Evolutionary conservation across 140 eudicot genomes (phyloP).

Genomic region (Oenanthe javanica): DNA sequence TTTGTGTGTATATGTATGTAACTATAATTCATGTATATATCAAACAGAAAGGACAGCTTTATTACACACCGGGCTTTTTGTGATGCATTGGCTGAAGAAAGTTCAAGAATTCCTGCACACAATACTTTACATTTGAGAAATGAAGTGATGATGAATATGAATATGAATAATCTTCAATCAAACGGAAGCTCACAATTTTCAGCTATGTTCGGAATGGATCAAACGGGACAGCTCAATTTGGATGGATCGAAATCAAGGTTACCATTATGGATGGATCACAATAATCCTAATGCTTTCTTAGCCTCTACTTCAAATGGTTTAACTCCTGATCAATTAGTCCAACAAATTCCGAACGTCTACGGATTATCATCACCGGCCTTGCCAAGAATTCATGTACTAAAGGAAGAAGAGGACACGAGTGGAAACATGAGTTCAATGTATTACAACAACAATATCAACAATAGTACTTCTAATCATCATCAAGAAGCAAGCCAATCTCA

Average conservation of each 20-base stretch:
- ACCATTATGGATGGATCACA: conserved; percentile 63
- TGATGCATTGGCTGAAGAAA: conserved; percentile 86
- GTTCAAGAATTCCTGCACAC: conserved; percentile 40
- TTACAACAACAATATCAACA: conserved; percentile 4
- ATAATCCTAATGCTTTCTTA: conserved; percentile 25
- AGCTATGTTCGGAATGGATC: conserved; percentile 30
- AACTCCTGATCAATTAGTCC: conserved; percentile 24
- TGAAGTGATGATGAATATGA: conserved; percentile 38
- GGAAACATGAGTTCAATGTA: conserved; percentile 38
- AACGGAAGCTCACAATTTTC: conserved; percentile 41
- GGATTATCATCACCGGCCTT: conserved; percentile 18
- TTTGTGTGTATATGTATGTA: neutral
- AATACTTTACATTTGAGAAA: conserved; percentile 48
- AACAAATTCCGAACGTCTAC: conserved; percentile 15
- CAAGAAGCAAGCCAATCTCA: conserved; percentile 13
- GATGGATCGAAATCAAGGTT: conserved; percentile 49
- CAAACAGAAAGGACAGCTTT: conserved; percentile 88
- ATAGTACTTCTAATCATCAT: neutral
- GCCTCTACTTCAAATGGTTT: conserved; percentile 33
- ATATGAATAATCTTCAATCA: conserved; percentile 24
- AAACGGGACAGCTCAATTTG: conserved; percentile 27
- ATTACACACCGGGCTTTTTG: conserved; percentile 94
- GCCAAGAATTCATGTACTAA: conserved; percentile 19
- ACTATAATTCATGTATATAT: neutral
- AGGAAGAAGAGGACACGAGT: conserved; percentile 43